A percentile compares a stretch with the other conserved stretches of the same genome.
Conservation (phyloP, 495 filamentous ascomycete genomes). For the Chaetomium tenue region DNA sequence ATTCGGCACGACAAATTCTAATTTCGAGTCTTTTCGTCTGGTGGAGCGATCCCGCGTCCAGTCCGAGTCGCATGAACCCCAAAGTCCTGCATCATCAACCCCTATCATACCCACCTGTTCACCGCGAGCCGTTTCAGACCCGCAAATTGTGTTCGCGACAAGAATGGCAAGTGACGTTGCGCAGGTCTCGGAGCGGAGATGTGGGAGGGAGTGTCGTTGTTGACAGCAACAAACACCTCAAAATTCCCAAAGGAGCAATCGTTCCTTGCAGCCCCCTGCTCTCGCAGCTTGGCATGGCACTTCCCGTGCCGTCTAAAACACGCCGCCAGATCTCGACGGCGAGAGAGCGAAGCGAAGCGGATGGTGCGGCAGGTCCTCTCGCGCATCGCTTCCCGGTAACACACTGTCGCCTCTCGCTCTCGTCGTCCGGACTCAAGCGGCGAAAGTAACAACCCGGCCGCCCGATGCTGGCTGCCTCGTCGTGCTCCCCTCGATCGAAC, state of each 20-base stretch:
- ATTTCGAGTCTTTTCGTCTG: not conserved
- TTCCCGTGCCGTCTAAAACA: not conserved
- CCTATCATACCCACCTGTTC: conserved; percentile 6
- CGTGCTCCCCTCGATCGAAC: conserved; percentile 1
- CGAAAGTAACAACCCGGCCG: not conserved
- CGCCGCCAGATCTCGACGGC: not conserved
- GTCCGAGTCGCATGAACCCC: conserved; percentile 1
- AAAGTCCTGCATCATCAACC: not conserved
- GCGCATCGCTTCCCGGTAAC: too few relatives aligned
- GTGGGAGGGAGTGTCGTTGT: not conserved
- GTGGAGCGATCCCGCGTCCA: conserved; percentile 4
- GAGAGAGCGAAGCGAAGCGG: not conserved
- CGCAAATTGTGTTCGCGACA: not conserved
- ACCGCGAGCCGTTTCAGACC: conserved; percentile 4
- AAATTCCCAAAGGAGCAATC: conserved; percentile 8
- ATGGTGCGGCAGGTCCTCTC: too few relatives aligned
- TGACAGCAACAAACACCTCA: not conserved
- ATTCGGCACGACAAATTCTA: conserved; percentile 2
- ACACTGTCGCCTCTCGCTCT: too few relatives aligned
- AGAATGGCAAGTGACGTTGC: conserved; percentile 1
- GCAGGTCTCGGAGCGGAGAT: conserved; percentile 4
- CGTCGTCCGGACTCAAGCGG: too few relatives aligned
- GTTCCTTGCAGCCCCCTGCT: not conserved
- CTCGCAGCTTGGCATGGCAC: not conserved
- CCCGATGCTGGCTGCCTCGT: not conserved